Percentiles rank a stretch among this genome's conserved stretches.
phyloP scores from a whole-genome alignment of 2,329 filamentous ascomycete genomes.

The Thermoascus crustaceus region DNA sequence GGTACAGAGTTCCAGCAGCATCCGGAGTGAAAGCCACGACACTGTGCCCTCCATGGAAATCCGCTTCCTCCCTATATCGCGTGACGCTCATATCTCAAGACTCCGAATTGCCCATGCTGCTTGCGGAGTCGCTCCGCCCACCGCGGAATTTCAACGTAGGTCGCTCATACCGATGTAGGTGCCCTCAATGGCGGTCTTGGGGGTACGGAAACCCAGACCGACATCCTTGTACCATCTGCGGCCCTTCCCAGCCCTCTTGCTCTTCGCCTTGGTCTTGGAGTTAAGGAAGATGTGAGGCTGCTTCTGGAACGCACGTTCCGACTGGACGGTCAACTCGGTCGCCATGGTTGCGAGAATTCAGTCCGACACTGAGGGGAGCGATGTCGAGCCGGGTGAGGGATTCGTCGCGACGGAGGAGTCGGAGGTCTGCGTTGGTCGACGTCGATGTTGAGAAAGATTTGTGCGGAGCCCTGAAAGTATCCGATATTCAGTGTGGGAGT shows the following conservation, averaged over 20 bases:
- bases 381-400: slow-evolving; percentile 28
- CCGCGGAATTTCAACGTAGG: slow-evolving; percentile 16
- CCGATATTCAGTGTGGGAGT: slow-evolving; percentile 32
- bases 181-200: slow-evolving; percentile 97
- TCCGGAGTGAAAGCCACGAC: no score
- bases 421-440: slow-evolving; percentile 26
- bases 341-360: slow-evolving; percentile 66
- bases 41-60: no score
- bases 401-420: slow-evolving; percentile 23
- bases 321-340: slow-evolving; percentile 98
- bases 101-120: not conserved
- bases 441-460: slow-evolving; percentile 36
- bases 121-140: not conserved
- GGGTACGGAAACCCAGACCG: slow-evolving; percentile 97
- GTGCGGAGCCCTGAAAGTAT: slow-evolving; percentile 21
- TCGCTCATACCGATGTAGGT: slow-evolving; percentile 89
- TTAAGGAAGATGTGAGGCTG: slow-evolving; percentile 99
- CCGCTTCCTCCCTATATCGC: no score
- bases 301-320: slow-evolving; percentile 99
- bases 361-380: slow-evolving; percentile 33
- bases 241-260: slow-evolving; percentile 76
- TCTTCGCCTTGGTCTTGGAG: slow-evolving; percentile 82
- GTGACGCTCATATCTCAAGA: not conserved
- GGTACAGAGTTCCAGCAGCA: no score
- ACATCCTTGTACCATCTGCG: slow-evolving; percentile 99